phyloP scores from a whole-genome alignment of 2,329 filamentous ascomycete species.

The Lachnellula cervina region DNA sequence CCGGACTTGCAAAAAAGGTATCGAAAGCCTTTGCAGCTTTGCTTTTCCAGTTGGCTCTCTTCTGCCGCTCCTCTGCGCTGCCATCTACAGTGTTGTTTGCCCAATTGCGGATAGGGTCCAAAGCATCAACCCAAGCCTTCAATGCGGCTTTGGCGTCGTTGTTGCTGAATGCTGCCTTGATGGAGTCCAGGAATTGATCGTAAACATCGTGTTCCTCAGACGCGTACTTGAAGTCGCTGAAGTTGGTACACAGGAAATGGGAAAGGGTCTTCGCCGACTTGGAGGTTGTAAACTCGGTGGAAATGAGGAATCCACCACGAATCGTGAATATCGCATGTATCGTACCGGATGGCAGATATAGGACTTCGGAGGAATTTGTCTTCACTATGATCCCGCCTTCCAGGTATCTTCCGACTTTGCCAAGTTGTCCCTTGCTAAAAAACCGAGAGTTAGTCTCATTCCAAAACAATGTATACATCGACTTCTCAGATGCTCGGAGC shows the following conservation, averaged over 20 bases:
- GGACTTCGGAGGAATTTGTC: constrained; percentile 8
- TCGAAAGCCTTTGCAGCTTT: neutral
- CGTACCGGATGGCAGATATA: constrained; percentile 13
- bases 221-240: neutral
- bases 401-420: constrained; percentile 4
- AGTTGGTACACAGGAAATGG: neutral
- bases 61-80: no score
- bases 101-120: neutral
- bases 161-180: neutral
- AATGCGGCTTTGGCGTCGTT: neutral
- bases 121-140: neutral
- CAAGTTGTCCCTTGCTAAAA: neutral
- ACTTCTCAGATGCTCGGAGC: no score
- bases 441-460: neutral
- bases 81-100: neutral
- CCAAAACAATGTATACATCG: no score
- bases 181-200: neutral
- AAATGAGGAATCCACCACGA: constrained; percentile 10
- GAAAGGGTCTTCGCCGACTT: neutral
- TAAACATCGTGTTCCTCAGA: neutral
- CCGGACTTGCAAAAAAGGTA: neutral
- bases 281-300: constrained; percentile 12
- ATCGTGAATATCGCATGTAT: constrained; percentile 14
- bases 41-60: neutral
- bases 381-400: constrained; percentile 12